phyloP scores from a whole-genome alignment of 768 basidiomycete species.

The Gymnopilus dilepis region DNA sequence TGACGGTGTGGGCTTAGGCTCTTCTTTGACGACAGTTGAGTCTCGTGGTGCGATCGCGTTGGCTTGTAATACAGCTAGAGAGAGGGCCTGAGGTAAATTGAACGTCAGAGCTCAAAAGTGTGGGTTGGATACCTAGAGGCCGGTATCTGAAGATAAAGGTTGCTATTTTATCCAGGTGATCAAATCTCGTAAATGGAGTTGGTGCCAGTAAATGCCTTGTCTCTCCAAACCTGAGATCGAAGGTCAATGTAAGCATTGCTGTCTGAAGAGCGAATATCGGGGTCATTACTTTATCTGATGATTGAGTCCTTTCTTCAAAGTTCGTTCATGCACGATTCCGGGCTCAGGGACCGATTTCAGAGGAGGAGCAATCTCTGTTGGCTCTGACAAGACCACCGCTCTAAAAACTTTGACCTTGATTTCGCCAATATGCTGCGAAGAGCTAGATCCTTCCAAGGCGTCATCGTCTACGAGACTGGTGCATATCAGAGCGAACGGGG shows the following conservation, averaged over 20 bases:
- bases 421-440: slow-evolving; percentile 19
- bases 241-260: too few species aligned
- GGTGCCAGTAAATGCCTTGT: too few species aligned
- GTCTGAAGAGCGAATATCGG: too few species aligned
- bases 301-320: slow-evolving; percentile 27
- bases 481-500: neutral
- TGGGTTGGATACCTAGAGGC: slow-evolving; percentile 22
- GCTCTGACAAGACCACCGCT: neutral
- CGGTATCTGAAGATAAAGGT: slow-evolving; percentile 33
- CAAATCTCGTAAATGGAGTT: neutral
- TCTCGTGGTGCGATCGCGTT: slow-evolving; percentile 21
- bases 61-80: slow-evolving; percentile 23
- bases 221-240: neutral
- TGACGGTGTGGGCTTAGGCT: neutral
- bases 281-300: slow-evolving; percentile 18
- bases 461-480: slow-evolving; percentile 30
- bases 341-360: neutral
- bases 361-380: neutral
- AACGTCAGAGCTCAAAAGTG: neutral
- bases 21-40: neutral
- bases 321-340: slow-evolving; percentile 30
- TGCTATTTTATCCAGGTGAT: neutral
- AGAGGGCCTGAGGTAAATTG: neutral
- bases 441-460: slow-evolving; percentile 13
- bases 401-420: slow-evolving; percentile 17